Conservation (phyloP, 2,329 filamentous ascomycete species). For the Cercospora zeae-maydis region DNA sequence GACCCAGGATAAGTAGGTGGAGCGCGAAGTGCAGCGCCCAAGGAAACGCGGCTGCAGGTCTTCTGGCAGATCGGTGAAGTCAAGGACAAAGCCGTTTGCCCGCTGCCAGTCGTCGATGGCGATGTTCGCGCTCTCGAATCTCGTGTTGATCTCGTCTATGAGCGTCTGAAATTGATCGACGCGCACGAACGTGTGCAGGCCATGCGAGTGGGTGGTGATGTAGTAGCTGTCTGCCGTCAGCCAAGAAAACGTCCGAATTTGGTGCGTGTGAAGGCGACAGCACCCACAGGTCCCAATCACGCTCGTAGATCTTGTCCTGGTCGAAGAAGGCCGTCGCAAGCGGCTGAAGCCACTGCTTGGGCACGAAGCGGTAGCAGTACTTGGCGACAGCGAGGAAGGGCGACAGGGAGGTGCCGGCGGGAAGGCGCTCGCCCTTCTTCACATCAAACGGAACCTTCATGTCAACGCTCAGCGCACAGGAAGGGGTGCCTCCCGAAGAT, state of each 20-base stretch:
- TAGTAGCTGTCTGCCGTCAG: conserved; percentile 29
- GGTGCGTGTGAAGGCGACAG: conserved; percentile 1
- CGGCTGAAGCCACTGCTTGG: conserved; percentile 47
- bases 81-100: conserved; percentile 56
- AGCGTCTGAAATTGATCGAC: conserved; percentile 63
- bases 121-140: conserved; percentile 52
- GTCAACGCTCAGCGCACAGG: conserved; percentile 4
- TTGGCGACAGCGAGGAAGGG: conserved; percentile 49
- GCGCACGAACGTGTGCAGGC: conserved; percentile 65
- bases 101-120: conserved; percentile 55
- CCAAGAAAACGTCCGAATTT: neutral
- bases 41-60: conserved; percentile 66
- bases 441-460: conserved; percentile 21
- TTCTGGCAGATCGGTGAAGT: conserved; percentile 62
- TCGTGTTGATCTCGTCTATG: conserved; percentile 60
- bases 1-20: conserved; percentile 40
- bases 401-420: conserved; percentile 36
- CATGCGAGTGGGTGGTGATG: conserved; percentile 30
- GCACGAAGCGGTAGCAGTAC: conserved; percentile 60
- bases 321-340: conserved; percentile 56
- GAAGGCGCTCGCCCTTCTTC: conserved; percentile 36
- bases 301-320: conserved; percentile 54
- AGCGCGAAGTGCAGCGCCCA: conserved; percentile 51
- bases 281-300: conserved; percentile 74
- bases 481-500: neutral